phyloP scores from a whole-genome alignment of 164 flowering plant species.

The Amborella trichopoda region DNA sequence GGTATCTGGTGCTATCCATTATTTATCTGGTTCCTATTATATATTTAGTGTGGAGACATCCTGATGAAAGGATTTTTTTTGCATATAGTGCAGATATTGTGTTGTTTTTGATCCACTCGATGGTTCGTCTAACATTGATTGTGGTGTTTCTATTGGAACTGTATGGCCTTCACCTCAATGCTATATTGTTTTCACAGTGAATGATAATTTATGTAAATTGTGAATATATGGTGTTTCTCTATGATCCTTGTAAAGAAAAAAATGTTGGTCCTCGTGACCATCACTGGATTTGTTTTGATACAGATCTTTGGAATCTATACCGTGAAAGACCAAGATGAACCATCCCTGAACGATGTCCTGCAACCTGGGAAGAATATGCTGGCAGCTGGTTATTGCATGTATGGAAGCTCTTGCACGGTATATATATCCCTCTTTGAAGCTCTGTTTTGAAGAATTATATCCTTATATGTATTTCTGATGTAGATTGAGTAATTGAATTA shows the following conservation, averaged over 20 bases:
- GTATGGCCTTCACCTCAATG: constrained; percentile 34
- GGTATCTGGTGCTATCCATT: constrained; percentile 19
- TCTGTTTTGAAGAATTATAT: too few species aligned
- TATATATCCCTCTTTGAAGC: neutral
- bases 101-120: constrained; percentile 96
- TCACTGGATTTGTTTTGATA: constrained; percentile 9
- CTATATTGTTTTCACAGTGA: too few species aligned
- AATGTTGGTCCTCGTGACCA: too few species aligned
- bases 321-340: constrained; percentile 38
- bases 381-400: constrained; percentile 99
- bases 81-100: constrained; percentile 42
- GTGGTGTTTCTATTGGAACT: constrained; percentile 99
- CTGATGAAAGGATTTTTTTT: neutral
- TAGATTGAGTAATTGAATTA: too few species aligned
- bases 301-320: constrained; percentile 85
- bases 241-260: too few species aligned
- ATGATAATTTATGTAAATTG: too few species aligned
- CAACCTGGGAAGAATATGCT: constrained; percentile 85
- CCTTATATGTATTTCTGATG: too few species aligned
- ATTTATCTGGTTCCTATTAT: neutral
- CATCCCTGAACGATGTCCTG: constrained; percentile 67
- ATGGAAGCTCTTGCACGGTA: constrained; percentile 99
- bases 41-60: neutral
- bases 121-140: constrained; percentile 98
- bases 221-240: too few species aligned